These are phyloP conservation scores for Cyclostephanos tholiformis DNA, from an alignment of 108 stramenopile genomes.

Conservation along the genomic window DNA sequence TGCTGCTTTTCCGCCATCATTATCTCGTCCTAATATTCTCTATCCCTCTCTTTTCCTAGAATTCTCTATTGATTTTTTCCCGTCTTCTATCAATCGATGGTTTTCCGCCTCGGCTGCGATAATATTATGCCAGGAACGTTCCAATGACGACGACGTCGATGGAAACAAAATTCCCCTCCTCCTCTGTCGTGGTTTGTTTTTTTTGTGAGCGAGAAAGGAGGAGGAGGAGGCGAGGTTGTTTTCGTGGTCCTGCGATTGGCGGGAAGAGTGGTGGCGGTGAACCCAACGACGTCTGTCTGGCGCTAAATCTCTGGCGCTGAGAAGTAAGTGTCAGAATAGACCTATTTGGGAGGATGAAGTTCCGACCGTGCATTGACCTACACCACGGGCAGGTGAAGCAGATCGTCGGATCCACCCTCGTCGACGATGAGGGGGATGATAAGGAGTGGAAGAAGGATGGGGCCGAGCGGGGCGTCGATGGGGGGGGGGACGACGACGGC, in stretches of 20 bases:
- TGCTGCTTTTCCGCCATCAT: not conserved
- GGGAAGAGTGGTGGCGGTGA: too few species aligned
- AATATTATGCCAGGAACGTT: too few species aligned
- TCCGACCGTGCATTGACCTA: slow-evolving; percentile 98
- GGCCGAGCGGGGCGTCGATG: slow-evolving; percentile 9
- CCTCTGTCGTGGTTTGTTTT: too few species aligned
- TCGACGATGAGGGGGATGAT: slow-evolving; percentile 45
- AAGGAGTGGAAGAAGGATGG: slow-evolving; percentile 9
- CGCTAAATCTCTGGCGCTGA: too few species aligned
- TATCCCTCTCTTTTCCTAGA: not conserved
- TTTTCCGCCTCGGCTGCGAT: too few species aligned
- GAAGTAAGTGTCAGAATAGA: too few species aligned
- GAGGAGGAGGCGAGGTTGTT: too few species aligned
- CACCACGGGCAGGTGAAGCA: slow-evolving; percentile 98
- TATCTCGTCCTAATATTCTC: not conserved
- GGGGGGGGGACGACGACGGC: slow-evolving; percentile 1
- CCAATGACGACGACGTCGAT: not conserved
- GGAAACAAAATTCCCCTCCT: too few species aligned
- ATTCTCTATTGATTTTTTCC: not conserved
- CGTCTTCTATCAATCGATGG: too few species aligned
- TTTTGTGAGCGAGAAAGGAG: too few species aligned
- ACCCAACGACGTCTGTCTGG: too few species aligned
- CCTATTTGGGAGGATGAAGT: slow-evolving; percentile 87
- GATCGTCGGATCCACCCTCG: slow-evolving; percentile 95
- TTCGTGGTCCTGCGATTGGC: too few species aligned